Conservation (phyloP, 2,329 filamentous ascomycete species). For the Meredithiella fracta region DNA sequence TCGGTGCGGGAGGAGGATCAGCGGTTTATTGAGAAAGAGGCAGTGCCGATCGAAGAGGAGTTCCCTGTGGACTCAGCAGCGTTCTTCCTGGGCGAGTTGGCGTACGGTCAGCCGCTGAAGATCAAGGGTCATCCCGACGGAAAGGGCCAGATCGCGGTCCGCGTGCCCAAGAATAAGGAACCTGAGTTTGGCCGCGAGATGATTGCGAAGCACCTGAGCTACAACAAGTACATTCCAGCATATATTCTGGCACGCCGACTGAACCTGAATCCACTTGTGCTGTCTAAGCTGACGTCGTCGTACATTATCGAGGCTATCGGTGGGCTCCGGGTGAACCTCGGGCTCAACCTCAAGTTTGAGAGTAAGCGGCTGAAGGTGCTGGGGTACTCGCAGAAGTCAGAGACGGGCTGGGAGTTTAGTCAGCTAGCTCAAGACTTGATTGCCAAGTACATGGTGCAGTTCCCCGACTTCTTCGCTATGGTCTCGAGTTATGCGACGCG, state of each 20-base stretch:
- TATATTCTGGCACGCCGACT: constrained; percentile 76
- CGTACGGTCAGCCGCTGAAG: constrained; percentile 79
- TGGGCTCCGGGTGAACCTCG: constrained; percentile 72
- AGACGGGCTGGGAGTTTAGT: constrained; percentile 91
- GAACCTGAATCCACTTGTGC: constrained; percentile 64
- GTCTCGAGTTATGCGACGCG: constrained; percentile 74
- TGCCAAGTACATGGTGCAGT: constrained; percentile 76
- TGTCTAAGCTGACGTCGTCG: constrained; percentile 92
- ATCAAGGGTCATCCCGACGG: constrained; percentile 57
- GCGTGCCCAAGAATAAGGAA: constrained; percentile 54
- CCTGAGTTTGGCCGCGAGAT: constrained; percentile 65
- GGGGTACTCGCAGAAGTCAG: constrained; percentile 77
- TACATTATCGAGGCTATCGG: constrained; percentile 69
- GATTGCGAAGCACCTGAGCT: constrained; percentile 50
- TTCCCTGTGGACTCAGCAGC: constrained; percentile 69
- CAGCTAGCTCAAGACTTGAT: constrained; percentile 66
- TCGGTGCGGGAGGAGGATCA: constrained; percentile 79
- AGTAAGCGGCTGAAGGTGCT: constrained; percentile 88
- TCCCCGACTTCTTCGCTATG: constrained; percentile 86
- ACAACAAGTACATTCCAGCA: constrained; percentile 67
- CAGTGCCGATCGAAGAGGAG: constrained; percentile 80
- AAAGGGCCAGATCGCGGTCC: constrained; percentile 67
- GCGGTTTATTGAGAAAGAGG: constrained; percentile 78
- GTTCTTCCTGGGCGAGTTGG: constrained; percentile 89
- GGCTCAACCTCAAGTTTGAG: constrained; percentile 93